These are phyloP conservation scores for Primulina eburnea DNA, from an alignment of 257 asterid species.

Conservation along the genomic window DNA sequence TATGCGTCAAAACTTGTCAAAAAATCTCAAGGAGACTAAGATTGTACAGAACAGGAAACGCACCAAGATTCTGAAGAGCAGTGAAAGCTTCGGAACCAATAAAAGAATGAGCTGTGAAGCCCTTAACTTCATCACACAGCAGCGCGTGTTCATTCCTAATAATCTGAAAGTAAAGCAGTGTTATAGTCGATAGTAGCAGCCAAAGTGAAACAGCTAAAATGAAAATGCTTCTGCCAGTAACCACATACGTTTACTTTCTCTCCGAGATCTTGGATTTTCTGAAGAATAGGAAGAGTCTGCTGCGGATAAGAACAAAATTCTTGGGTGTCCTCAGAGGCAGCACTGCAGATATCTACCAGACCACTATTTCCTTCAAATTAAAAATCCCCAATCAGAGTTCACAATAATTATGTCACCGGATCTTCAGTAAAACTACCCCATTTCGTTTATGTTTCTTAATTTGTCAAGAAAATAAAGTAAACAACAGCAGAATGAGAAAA, in stretches of 20 bases:
- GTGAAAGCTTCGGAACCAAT: slow-evolving; percentile 49
- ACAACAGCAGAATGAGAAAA: neutral
- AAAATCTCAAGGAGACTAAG: neutral
- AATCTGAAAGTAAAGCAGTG: slow-evolving; percentile 32
- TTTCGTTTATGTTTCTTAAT: neutral
- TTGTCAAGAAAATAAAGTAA: neutral
- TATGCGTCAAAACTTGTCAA: slow-evolving; percentile 10
- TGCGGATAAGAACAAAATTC: slow-evolving; percentile 38
- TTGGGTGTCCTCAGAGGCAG: slow-evolving; percentile 38
- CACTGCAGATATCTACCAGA: slow-evolving; percentile 31
- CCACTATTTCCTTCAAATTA: slow-evolving; percentile 35
- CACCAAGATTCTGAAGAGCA: slow-evolving; percentile 67
- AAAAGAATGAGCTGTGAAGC: slow-evolving; percentile 50
- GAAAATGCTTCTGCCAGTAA: neutral
- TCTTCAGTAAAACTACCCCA: neutral
- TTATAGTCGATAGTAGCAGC: slow-evolving; percentile 9
- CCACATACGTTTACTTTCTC: slow-evolving; percentile 54
- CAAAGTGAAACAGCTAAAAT: neutral
- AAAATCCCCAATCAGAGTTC: slow-evolving; percentile 23
- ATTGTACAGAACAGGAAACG: slow-evolving; percentile 27
- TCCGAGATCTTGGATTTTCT: slow-evolving; percentile 54
- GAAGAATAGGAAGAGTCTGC: slow-evolving; percentile 51
- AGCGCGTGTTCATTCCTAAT: slow-evolving; percentile 47
- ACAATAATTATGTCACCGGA: neutral
- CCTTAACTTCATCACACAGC: slow-evolving; percentile 60